Base-by-base conservation (phyloP, 2,329 filamentous ascomycete species). In the Clarireedia paspali region DNA sequence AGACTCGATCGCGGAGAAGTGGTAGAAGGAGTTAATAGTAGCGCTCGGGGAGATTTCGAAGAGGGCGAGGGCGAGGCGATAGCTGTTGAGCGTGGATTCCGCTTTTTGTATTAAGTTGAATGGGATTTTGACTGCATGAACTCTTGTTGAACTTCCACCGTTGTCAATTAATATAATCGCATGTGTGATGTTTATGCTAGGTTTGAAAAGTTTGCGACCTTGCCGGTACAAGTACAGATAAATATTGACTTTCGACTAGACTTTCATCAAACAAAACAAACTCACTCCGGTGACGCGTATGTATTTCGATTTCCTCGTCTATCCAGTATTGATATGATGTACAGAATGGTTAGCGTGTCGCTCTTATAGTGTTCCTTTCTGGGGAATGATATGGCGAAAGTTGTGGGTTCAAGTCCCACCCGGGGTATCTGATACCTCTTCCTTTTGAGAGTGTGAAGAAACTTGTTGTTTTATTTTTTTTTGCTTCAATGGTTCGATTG, bases 1-100 rank as follows among this genome's bases (percentile, higher is more conserved):
- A 88, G 83, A 69, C 73, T 91, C 2, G 86, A 88, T 47, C 73
- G 75, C 14, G 86, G 85, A 0, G 78, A 77, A 9, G 60, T 57
- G 57, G 72, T 79, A 2, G 72, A 77, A 47, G 75, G 75, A 0
- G 75, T 55, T 10, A 55, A 55, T 26, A 36, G 38, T 14, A 10
- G 7, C 7, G 12, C 45, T 17, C n/a, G 45, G 20, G 34, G 46
- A n/a, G 10, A 15, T n/a, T 17, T 20, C 9, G 45, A 55, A 10
- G 52, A 55, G 27, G 52, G 45, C 1, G 46, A 55, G 3, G 52
- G 38, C 7, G 52, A 55, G 36, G 52, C 42, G 30, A 38, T 55
- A 6, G 52, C 17, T 50, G 52, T 50, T 50, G 52, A 55, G 23
- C n/a, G 17, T n/a, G 52, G 46, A 5, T 55, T 55, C 9, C 40